Percentiles rank a stretch among this genome's conserved stretches.
Evolutionary conservation across 768 basidiomycete species (phyloP).

Genomic region (Leccinum variicolor): DNA sequence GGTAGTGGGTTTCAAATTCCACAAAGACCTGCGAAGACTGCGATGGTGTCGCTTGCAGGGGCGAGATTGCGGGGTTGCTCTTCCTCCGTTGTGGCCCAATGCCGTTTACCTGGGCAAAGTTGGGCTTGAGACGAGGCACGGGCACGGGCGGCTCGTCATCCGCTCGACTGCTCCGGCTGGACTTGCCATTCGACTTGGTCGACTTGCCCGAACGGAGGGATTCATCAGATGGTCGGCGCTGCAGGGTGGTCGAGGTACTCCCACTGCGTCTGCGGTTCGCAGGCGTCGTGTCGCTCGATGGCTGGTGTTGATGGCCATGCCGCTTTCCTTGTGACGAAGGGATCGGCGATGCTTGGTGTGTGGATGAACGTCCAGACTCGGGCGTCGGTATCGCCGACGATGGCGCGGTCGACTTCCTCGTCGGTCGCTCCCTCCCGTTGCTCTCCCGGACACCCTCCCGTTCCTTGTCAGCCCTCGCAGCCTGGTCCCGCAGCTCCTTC

Average conservation of each 20-base stretch:
- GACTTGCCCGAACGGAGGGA: constrained; percentile 43
- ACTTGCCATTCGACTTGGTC: constrained; percentile 29
- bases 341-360: constrained; percentile 25
- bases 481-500: constrained; percentile 21
- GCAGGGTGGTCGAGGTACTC: constrained; percentile 19
- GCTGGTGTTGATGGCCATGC: constrained; percentile 28
- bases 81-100: constrained; percentile 39
- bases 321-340: constrained; percentile 19
- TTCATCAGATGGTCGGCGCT: constrained; percentile 36
- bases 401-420: constrained; percentile 15
- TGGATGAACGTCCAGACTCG: constrained; percentile 24
- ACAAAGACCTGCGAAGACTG: constrained; percentile 27
- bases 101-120: constrained; percentile 19
- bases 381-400: constrained; percentile 9
- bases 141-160: constrained; percentile 30
- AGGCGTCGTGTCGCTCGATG: constrained; percentile 24
- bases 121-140: constrained; percentile 30
- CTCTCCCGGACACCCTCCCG: constrained; percentile 8
- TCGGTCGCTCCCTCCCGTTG: constrained; percentile 14
- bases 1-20: constrained; percentile 22
- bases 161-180: constrained; percentile 25
- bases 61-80: constrained; percentile 45
- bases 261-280: constrained; percentile 27
- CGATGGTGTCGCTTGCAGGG: constrained; percentile 19
- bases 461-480: constrained; percentile 17